These are phyloP conservation scores for Lactuca saligna DNA, from an alignment of 129 eudicot species.

Conservation along the genomic window DNA sequence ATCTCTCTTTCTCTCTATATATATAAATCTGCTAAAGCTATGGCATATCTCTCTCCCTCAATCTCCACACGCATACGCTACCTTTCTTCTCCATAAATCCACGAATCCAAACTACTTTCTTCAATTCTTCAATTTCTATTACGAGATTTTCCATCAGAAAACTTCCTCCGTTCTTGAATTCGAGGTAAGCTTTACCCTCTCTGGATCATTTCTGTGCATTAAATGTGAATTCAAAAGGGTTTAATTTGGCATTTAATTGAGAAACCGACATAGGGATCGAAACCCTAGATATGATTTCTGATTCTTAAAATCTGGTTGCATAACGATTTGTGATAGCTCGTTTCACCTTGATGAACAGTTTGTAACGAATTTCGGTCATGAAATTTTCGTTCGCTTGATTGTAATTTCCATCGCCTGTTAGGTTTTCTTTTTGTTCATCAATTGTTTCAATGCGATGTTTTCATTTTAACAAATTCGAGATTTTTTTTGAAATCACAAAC, in stretches of 20 bases:
- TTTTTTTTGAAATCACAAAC: not conserved
- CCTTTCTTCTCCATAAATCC: slow-evolving; percentile 12
- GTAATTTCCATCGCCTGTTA: not conserved
- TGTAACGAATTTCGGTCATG: slow-evolving; percentile 1
- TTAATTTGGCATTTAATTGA: slow-evolving; percentile 5
- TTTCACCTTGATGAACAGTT: not conserved
- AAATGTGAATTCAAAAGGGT: not conserved
- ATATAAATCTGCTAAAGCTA: slow-evolving; percentile 5
- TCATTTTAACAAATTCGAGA: not conserved
- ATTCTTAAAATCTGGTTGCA: not conserved
- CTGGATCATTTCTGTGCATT: not conserved
- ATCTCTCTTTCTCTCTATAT: not conserved
- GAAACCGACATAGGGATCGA: slow-evolving; percentile 1
- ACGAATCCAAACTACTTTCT: slow-evolving; percentile 3
- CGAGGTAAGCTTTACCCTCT: slow-evolving; percentile 1
- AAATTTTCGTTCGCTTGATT: not conserved
- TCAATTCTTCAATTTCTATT: not conserved
- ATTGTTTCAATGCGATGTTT: not conserved
- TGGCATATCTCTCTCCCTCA: not conserved
- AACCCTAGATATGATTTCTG: slow-evolving; percentile 11
- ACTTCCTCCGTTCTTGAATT: not conserved
- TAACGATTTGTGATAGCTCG: not conserved
- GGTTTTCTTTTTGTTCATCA: not conserved
- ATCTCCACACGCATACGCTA: slow-evolving; percentile 17
- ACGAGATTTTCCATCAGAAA: not conserved